Evolutionary conservation across 2,329 filamentous ascomycete genomes (phyloP).

Genomic region (Aureobasidium vineae): DNA sequence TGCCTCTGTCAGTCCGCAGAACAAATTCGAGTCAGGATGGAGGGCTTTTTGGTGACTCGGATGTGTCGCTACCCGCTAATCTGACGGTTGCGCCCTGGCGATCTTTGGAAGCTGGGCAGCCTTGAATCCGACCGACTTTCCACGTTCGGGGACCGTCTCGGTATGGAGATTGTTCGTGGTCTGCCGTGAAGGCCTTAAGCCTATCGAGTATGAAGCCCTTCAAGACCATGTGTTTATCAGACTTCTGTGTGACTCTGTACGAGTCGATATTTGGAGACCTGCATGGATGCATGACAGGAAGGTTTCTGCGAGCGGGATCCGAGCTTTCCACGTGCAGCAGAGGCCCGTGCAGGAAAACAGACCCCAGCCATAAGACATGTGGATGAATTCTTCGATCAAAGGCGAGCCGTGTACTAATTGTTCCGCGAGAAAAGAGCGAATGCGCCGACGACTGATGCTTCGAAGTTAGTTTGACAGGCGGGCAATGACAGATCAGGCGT

Average conservation of each 20-base stretch:
- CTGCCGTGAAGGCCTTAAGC: not conserved
- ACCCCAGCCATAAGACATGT: not conserved
- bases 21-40: conserved; percentile 6
- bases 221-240: not conserved
- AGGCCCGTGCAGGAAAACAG: not conserved
- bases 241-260: too few species aligned
- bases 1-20: not conserved
- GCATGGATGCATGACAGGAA: not conserved
- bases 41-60: conserved; percentile 2
- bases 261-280: not conserved
- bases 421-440: conserved; percentile 14
- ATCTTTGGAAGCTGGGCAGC: not conserved
- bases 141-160: not conserved
- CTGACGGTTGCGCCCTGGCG: conserved; percentile 4
- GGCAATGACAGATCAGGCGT: not conserved
- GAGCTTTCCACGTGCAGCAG: not conserved
- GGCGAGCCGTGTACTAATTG: not conserved
- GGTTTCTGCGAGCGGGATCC: not conserved
- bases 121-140: not conserved
- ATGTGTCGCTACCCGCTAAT: conserved; percentile 3
- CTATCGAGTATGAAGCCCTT: not conserved
- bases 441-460: too few species aligned
- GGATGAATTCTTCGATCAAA: not conserved
- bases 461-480: too few species aligned
- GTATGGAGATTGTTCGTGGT: not conserved